These are phyloP conservation scores for Nannochloris sp. DNA, from an alignment of 139 green algal species.

Conservation along the genomic window DNA sequence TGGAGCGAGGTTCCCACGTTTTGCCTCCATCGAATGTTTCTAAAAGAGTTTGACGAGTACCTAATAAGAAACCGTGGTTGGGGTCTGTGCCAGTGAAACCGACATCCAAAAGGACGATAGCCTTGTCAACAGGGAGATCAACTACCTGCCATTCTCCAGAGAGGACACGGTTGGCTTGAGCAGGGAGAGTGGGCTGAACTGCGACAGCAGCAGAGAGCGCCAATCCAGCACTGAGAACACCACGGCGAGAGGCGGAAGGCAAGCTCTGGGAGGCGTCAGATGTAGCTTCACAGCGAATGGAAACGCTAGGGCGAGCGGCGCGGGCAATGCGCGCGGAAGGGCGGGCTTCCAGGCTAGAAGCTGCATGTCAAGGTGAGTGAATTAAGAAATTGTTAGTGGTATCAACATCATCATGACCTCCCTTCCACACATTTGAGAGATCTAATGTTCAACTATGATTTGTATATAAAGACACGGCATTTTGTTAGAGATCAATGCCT, in stretches of 20 bases:
- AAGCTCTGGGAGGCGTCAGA: neutral
- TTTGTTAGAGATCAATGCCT: too few species aligned
- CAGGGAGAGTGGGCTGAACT: conserved; percentile 15
- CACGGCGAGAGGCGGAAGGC: neutral
- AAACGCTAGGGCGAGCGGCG: neutral
- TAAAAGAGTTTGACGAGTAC: conserved; percentile 92
- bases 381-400: too few species aligned
- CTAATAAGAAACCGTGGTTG: conserved; percentile 94
- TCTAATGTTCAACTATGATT: too few species aligned
- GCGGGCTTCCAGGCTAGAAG: neutral
- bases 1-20: conserved; percentile 73
- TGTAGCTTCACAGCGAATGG: neutral
- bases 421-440: too few species aligned
- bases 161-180: conserved; percentile 42
- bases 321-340: too few species aligned
- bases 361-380: neutral
- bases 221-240: conserved; percentile 13
- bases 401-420: too few species aligned
- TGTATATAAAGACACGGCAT: too few species aligned
- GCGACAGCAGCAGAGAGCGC: conserved; percentile 1
- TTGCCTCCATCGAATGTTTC: conserved; percentile 95
- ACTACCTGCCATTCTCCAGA: conserved; percentile 63
- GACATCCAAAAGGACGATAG: conserved; percentile 94
- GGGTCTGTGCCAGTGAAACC: conserved; percentile 81
- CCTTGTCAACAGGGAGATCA: conserved; percentile 77